These are phyloP conservation scores for Phycomyces nitens DNA, from an alignment of 192 early-diverging fungal genomes.

Conservation along the genomic window DNA sequence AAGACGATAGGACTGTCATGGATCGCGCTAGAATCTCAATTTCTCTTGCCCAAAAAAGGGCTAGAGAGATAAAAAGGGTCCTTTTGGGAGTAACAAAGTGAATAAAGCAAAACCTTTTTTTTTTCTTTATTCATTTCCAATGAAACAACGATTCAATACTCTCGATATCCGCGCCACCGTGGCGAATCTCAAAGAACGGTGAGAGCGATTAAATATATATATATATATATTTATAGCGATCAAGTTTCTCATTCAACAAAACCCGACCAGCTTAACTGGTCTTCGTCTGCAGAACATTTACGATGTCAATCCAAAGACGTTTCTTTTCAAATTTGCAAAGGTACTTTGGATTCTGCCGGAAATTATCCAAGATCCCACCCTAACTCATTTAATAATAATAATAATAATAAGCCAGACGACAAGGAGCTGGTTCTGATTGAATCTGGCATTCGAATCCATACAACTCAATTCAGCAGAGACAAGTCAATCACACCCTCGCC, in stretches of 20 bases:
- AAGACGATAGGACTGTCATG: too few species aligned
- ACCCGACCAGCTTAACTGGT: conserved; percentile 59
- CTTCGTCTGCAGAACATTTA: conserved; percentile 95
- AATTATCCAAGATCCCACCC: too few species aligned
- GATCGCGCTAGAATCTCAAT: too few species aligned
- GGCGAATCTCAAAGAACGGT: conserved; percentile 64
- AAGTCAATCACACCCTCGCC: conserved; percentile 79
- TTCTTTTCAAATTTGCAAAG: conserved; percentile 89
- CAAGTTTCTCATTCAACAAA: conserved; percentile 1
- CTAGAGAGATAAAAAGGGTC: too few species aligned
- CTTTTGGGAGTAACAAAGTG: too few species aligned
- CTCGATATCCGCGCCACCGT: conserved; percentile 86
- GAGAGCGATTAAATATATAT: not conserved
- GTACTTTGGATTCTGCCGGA: conserved; percentile 15
- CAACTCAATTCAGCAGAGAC: conserved; percentile 84
- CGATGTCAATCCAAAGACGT: conserved; percentile 86
- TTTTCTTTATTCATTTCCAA: conserved; percentile 21
- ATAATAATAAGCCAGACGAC: conserved; percentile 58
- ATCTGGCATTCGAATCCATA: conserved; percentile 90
- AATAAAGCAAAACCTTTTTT: too few species aligned
- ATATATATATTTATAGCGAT: not conserved
- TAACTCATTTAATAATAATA: too few species aligned
- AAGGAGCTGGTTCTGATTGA: conserved; percentile 91
- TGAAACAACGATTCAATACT: conserved; percentile 89
- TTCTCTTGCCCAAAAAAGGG: too few species aligned